Conservation (phyloP, 2,329 filamentous ascomycete species). For the Corynespora cassiicola region DNA sequence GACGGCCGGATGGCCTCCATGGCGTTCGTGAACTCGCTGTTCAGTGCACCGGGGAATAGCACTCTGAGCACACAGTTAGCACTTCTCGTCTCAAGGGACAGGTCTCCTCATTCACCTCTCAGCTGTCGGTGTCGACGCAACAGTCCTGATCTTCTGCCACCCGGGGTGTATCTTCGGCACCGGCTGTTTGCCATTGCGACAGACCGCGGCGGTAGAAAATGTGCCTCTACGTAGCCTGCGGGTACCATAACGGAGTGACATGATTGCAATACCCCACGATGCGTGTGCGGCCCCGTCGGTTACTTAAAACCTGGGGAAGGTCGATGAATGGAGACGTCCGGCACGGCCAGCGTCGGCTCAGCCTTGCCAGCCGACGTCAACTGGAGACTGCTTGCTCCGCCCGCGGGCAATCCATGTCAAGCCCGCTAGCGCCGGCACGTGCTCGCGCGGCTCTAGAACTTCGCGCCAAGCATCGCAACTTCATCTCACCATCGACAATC, state of each 20-base stretch:
- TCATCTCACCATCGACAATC: conserved; percentile 17
- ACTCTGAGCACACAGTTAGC: conserved; percentile 50
- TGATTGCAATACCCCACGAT: conserved; percentile 33
- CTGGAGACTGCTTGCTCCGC: too few relatives aligned
- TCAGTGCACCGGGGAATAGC: conserved; percentile 89
- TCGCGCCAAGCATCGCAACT: conserved; percentile 32
- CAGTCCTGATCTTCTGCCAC: conserved; percentile 58
- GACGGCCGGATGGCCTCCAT: conserved; percentile 80
- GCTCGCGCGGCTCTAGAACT: conserved; percentile 31
- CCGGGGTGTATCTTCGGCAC: conserved; percentile 13
- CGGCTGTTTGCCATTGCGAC: conserved; percentile 21
- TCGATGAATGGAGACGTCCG: conserved; percentile 27
- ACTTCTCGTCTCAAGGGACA: not conserved
- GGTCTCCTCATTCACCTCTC: conserved; percentile 59
- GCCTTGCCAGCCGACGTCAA: not conserved
- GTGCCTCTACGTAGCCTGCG: conserved; percentile 29
- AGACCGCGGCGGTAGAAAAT: conserved; percentile 14
- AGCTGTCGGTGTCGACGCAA: conserved; percentile 65
- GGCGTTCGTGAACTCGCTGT: conserved; percentile 85
- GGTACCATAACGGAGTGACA: conserved; percentile 41
- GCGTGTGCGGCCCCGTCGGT: conserved; percentile 16
- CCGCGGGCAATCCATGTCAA: too few relatives aligned
- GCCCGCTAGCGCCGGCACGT: conserved; percentile 37
- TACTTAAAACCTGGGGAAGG: conserved; percentile 35
- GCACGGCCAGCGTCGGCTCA: conserved; percentile 39